Percentiles rank a stretch among this genome's conserved stretches.
Evolutionary conservation across 768 basidiomycete genomes (phyloP).

Genomic region (Phylloporus rhodoxanthus): DNA sequence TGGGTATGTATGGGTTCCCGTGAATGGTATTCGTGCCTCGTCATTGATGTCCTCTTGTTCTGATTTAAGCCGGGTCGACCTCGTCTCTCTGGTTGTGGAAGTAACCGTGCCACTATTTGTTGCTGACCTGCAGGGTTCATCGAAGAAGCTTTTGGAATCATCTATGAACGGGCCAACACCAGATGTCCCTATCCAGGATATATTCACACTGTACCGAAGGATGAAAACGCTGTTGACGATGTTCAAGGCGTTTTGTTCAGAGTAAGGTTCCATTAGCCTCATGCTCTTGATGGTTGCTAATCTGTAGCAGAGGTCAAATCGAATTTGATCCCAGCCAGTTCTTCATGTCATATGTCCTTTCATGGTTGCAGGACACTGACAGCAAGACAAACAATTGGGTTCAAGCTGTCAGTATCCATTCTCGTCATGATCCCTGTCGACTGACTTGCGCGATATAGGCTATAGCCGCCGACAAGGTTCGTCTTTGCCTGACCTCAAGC

Average conservation of each 20-base stretch:
- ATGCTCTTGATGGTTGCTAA: not conserved
- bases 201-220: conserved; percentile 80
- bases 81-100: conserved; percentile 72
- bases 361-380: conserved; percentile 87
- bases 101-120: conserved; percentile 61
- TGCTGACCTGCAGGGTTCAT: conserved; percentile 59
- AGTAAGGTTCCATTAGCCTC: conserved; percentile 43
- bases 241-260: conserved; percentile 72
- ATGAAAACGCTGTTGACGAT: conserved; percentile 71
- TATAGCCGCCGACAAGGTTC: conserved; percentile 75
- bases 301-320: conserved; percentile 41
- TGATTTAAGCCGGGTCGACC: conserved; percentile 55
- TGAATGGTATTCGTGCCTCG: not conserved
- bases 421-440: not conserved
- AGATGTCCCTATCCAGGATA: conserved; percentile 83
- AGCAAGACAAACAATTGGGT: conserved; percentile 93
- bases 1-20: conserved; percentile 44
- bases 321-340: conserved; percentile 67
- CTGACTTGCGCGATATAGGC: conserved; percentile 43
- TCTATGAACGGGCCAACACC: conserved; percentile 85
- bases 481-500: conserved; percentile 3
- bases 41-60: not conserved
- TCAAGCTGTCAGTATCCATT: conserved; percentile 57
- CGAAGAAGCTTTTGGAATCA: conserved; percentile 72
- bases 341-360: conserved; percentile 83